phyloP scores from a whole-genome alignment of 257 asterid genomes.

The Eucommia ulmoides region DNA sequence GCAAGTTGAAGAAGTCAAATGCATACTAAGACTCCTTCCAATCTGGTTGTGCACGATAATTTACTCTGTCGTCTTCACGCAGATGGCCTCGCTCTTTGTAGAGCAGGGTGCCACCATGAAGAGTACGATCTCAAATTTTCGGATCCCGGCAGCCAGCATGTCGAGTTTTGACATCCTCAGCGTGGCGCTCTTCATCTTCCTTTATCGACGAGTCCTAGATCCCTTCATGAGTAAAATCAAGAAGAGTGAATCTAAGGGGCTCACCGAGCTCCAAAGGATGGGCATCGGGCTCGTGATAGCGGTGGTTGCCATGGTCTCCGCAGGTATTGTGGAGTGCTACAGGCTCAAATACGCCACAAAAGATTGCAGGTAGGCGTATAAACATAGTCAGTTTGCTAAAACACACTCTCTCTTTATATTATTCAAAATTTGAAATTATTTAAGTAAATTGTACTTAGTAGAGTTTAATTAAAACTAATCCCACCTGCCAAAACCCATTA shows the following conservation, averaged over 20 bases:
- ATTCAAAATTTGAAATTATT: too few relatives aligned
- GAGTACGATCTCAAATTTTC: constrained; percentile 44
- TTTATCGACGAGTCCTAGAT: constrained; percentile 54
- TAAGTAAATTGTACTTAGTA: too few relatives aligned
- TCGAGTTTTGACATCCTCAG: constrained; percentile 83
- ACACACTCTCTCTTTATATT: too few relatives aligned
- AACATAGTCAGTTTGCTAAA: too few relatives aligned
- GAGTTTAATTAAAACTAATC: too few relatives aligned
- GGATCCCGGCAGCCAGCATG: constrained; percentile 94
- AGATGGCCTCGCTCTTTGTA: constrained; percentile 93
- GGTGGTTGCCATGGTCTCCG: constrained; percentile 18
- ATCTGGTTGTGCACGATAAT: constrained; percentile 28
- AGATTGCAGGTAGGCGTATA: too few relatives aligned
- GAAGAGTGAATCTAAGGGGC: constrained; percentile 26
- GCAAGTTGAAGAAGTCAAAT: constrained; percentile 22
- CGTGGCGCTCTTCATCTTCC: constrained; percentile 71
- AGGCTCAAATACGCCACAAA: constrained; percentile 9
- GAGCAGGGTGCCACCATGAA: constrained; percentile 95
- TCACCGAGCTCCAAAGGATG: constrained; percentile 89
- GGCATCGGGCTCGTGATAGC: constrained; percentile 38
- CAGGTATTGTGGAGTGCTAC: constrained; percentile 12
- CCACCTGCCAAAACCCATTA: too few relatives aligned
- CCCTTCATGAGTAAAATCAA: constrained; percentile 36
- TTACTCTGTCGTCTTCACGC: constrained; percentile 23
- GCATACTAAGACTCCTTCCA: constrained; percentile 19